phyloP scores from a whole-genome alignment of 2,329 filamentous ascomycete species.

The Chrysosporium keratinophilum region DNA sequence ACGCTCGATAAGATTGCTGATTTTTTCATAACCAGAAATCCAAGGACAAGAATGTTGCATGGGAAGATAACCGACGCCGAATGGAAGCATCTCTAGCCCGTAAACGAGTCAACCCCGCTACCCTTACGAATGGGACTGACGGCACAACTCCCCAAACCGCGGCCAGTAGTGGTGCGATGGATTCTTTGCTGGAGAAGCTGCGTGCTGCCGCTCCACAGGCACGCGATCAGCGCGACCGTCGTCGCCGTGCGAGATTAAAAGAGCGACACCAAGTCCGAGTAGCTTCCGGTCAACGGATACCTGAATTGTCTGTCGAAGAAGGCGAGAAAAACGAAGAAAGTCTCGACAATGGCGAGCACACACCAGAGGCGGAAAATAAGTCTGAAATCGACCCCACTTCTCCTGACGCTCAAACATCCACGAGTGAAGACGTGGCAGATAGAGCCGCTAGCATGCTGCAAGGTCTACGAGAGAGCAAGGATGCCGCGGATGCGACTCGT shows the following conservation, averaged over 20 bases:
- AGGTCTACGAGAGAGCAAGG: constrained; percentile 58
- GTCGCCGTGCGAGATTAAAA: constrained; percentile 77
- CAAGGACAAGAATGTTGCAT: constrained; percentile 73
- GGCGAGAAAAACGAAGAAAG: constrained; percentile 35
- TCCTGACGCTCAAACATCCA: constrained; percentile 30
- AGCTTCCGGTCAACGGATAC: constrained; percentile 80
- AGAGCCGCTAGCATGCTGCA: constrained; percentile 74
- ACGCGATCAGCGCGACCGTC: constrained; percentile 76
- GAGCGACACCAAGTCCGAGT: constrained; percentile 83
- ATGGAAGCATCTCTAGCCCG: constrained; percentile 90
- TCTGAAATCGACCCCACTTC: constrained; percentile 21
- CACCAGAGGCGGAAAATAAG: constrained; percentile 24
- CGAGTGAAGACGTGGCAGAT: constrained; percentile 67
- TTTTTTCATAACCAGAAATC: constrained; percentile 52
- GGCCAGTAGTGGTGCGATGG: constrained; percentile 80
- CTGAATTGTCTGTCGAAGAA: constrained; percentile 47
- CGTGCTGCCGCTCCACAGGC: constrained; percentile 85
- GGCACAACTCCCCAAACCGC: constrained; percentile 51
- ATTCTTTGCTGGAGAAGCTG: constrained; percentile 86
- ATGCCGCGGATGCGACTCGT: constrained; percentile 44
- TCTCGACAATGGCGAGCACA: constrained; percentile 33
- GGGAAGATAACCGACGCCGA: constrained; percentile 72
- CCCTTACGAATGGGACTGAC: constrained; percentile 49
- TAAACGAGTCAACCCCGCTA: constrained; percentile 52
- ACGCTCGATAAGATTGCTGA: background rate